Evolutionary conservation across 129 eudicot genomes (phyloP).

Genomic region (Lactuca sativa): DNA sequence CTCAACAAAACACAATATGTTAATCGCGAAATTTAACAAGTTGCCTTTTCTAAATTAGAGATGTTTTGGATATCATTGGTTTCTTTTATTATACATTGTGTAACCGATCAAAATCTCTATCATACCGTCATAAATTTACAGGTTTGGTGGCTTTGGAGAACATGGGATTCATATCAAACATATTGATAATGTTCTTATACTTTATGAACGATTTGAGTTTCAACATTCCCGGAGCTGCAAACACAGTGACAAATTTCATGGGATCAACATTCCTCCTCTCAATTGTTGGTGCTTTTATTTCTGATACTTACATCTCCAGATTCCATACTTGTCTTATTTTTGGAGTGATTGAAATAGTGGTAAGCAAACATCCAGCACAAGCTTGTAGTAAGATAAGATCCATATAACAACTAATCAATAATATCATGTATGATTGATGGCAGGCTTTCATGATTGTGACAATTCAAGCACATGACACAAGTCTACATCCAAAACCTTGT

Average conservation of each 20-base stretch:
- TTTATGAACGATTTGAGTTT: conserved; percentile 46
- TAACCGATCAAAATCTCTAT: too few species aligned
- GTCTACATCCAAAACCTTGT: conserved; percentile 50
- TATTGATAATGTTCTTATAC: conserved; percentile 65
- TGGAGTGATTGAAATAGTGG: conserved; percentile 56
- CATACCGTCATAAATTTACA: conserved; percentile 13
- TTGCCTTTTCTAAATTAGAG: too few species aligned
- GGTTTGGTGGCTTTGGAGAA: conserved; percentile 62
- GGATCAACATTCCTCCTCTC: conserved; percentile 71
- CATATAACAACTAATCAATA: too few species aligned
- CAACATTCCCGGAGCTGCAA: conserved; percentile 57
- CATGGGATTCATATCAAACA: conserved; percentile 64
- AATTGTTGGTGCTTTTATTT: conserved; percentile 65
- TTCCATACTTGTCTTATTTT: conserved; percentile 48
- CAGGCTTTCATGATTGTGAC: conserved; percentile 59
- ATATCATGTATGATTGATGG: not conserved
- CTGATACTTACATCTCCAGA: conserved; percentile 63
- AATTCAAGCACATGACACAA: conserved; percentile 55
- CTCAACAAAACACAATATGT: too few species aligned
- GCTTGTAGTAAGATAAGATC: too few species aligned
- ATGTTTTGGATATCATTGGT: too few species aligned
- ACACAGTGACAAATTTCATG: conserved; percentile 71
- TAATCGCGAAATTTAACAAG: too few species aligned
- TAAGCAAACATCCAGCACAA: conserved; percentile 7
- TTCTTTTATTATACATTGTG: too few species aligned